Evolutionary conservation across 441 rosid genomes (phyloP).

Genomic region (Erodium chrysanthum): DNA sequence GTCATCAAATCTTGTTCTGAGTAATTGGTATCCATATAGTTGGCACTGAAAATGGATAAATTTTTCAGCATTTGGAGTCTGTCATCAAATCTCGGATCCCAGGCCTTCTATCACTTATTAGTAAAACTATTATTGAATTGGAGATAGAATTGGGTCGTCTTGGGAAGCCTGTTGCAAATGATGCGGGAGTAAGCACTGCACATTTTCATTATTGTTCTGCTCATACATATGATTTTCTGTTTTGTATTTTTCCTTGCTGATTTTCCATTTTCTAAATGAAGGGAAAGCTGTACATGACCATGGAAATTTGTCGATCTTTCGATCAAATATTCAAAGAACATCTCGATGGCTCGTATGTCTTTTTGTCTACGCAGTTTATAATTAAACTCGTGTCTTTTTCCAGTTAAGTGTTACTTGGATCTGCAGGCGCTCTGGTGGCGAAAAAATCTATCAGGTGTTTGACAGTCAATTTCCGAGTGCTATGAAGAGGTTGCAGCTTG

Average conservation of each 20-base stretch:
- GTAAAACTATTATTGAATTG: conserved; percentile 65
- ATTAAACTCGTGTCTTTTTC: conserved; percentile 8
- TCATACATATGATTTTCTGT: not conserved
- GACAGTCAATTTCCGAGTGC: conserved; percentile 96
- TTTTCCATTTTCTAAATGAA: conserved; percentile 27
- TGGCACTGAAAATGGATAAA: conserved; percentile 15
- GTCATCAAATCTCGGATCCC: conserved; percentile 93
- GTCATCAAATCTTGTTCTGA: not conserved
- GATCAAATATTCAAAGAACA: conserved; percentile 90
- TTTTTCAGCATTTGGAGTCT: conserved; percentile 80
- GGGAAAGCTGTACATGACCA: conserved; percentile 85
- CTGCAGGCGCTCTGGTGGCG: conserved; percentile 94
- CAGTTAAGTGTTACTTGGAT: conserved; percentile 10
- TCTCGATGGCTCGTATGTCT: conserved; percentile 73
- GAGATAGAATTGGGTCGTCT: conserved; percentile 77
- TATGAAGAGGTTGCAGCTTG: conserved; percentile 84
- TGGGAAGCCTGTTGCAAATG: conserved; percentile 84
- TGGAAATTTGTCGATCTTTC: conserved; percentile 87
- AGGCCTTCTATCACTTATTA: conserved; percentile 75
- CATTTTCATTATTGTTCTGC: conserved; percentile 10
- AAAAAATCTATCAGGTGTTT: conserved; percentile 85
- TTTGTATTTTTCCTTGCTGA: not conserved
- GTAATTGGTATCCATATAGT: not conserved
- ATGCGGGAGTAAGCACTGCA: conserved; percentile 64
- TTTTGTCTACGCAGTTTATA: not conserved